phyloP scores from a whole-genome alignment of 2,329 filamentous ascomycete genomes.

The Cryphonectria radicalis region DNA sequence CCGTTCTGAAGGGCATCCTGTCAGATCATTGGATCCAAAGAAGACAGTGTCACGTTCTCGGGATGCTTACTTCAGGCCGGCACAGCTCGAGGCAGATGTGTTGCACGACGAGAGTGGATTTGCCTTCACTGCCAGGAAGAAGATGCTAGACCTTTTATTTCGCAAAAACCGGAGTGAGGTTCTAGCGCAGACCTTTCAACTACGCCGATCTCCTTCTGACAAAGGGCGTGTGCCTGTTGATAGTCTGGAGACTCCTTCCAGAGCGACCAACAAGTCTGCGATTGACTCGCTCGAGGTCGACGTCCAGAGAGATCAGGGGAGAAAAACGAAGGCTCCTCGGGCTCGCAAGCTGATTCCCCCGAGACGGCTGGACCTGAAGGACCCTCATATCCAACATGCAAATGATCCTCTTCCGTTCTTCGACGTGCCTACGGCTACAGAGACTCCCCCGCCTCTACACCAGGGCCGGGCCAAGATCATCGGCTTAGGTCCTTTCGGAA shows the following conservation, averaged over 20 bases:
- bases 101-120: constrained; percentile 39
- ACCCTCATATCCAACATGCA: constrained; percentile 57
- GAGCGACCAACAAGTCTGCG: not conserved
- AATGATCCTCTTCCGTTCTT: constrained; percentile 53
- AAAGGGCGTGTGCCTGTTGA: not conserved
- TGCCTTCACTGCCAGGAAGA: constrained; percentile 57
- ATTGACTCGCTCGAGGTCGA: not conserved
- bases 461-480: constrained; percentile 46
- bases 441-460: constrained; percentile 31
- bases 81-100: constrained; percentile 59
- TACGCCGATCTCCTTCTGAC: constrained; percentile 10
- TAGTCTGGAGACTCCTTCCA: constrained; percentile 28
- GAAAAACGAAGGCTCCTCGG: constrained; percentile 34
- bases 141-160: constrained; percentile 59
- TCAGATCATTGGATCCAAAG: not conserved
- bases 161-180: constrained; percentile 42
- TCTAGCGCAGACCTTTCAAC: constrained; percentile 24
- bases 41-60: not conserved
- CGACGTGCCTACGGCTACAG: constrained; percentile 31
- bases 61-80: constrained; percentile 45
- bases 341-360: constrained; percentile 51
- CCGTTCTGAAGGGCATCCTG: not conserved
- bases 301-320: not conserved
- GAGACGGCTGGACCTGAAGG: constrained; percentile 50
- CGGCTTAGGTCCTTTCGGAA: constrained; percentile 64